Conservation (phyloP, 192 early-diverging fungal species). For the Coemansia umbellata region DNA sequence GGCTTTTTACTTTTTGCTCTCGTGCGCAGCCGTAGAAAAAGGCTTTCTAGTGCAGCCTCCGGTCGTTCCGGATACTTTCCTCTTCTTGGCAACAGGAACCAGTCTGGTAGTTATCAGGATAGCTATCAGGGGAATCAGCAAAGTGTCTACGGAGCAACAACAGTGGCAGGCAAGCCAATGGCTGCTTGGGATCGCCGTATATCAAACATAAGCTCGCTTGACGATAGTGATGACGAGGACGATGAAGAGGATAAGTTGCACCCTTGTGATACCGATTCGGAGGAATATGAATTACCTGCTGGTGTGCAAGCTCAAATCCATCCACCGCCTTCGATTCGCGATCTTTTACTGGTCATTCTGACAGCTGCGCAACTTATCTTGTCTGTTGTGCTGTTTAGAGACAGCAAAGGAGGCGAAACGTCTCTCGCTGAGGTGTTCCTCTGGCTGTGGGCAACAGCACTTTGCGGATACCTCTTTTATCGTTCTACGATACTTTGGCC, state of each 20-base stretch:
- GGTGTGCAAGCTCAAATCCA: not conserved
- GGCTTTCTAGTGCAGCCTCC: not conserved
- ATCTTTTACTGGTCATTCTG: constrained; percentile 18
- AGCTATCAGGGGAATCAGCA: too few relatives aligned
- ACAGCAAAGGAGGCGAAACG: not conserved
- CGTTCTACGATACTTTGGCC: constrained; percentile 14
- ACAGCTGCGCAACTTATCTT: constrained; percentile 14
- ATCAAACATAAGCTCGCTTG: not conserved
- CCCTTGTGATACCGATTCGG: constrained; percentile 3
- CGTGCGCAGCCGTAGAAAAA: not conserved
- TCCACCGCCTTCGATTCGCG: constrained; percentile 22
- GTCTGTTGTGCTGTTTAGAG: constrained; percentile 3
- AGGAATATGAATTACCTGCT: constrained; percentile 5
- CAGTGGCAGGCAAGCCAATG: not conserved
- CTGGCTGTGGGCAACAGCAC: constrained; percentile 34
- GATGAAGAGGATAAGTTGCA: too few relatives aligned
- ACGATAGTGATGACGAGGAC: constrained; percentile 11
- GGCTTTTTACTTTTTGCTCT: constrained; percentile 4
- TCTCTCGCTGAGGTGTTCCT: constrained; percentile 12
- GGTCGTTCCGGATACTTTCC: not conserved
- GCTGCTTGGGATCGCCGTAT: not conserved
- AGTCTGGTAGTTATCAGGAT: too few relatives aligned
- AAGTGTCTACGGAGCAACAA: too few relatives aligned
- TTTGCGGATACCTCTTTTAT: constrained; percentile 32
- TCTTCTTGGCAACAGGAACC: not conserved